Evolutionary conservation across 2,329 filamentous ascomycete genomes (phyloP).

Genomic region (Claviceps sp.): DNA sequence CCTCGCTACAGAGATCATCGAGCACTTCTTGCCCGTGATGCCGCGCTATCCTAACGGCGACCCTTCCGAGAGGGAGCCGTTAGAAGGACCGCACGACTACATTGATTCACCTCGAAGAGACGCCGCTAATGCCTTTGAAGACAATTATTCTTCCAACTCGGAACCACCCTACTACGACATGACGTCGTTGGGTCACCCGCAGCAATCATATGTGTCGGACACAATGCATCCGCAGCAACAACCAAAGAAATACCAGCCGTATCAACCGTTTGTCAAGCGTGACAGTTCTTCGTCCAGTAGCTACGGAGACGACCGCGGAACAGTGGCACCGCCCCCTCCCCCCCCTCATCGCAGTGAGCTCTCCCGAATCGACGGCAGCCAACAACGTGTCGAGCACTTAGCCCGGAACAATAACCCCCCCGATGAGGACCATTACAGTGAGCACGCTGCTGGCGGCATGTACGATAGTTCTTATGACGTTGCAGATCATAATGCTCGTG

Average conservation of each 20-base stretch:
- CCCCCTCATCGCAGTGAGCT: constrained; percentile 13
- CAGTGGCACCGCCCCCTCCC: not conserved
- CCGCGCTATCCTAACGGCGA: constrained; percentile 18
- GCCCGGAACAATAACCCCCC: constrained; percentile 34
- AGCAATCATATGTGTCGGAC: not conserved
- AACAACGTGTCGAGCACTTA: constrained; percentile 12
- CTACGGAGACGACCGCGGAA: not conserved
- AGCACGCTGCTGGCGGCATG: constrained; percentile 50
- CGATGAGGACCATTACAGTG: constrained; percentile 54
- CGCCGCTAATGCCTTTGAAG: constrained; percentile 10
- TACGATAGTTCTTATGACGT: constrained; percentile 53
- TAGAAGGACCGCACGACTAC: constrained; percentile 13
- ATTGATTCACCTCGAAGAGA: not conserved
- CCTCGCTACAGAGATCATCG: not conserved
- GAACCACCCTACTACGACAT: constrained; percentile 18
- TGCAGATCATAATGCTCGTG: constrained; percentile 48
- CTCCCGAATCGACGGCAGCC: constrained; percentile 11
- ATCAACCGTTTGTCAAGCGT: constrained; percentile 1
- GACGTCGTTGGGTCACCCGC: constrained; percentile 6
- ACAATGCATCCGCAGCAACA: not conserved
- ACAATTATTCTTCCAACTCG: not conserved
- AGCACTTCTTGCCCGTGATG: constrained; percentile 12
- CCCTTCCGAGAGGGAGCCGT: constrained; percentile 23
- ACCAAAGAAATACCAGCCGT: not conserved
- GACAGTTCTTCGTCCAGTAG: not conserved